Base-by-base conservation (phyloP, 2,329 filamentous ascomycete genomes). In the Botrytis byssoidea region DNA sequence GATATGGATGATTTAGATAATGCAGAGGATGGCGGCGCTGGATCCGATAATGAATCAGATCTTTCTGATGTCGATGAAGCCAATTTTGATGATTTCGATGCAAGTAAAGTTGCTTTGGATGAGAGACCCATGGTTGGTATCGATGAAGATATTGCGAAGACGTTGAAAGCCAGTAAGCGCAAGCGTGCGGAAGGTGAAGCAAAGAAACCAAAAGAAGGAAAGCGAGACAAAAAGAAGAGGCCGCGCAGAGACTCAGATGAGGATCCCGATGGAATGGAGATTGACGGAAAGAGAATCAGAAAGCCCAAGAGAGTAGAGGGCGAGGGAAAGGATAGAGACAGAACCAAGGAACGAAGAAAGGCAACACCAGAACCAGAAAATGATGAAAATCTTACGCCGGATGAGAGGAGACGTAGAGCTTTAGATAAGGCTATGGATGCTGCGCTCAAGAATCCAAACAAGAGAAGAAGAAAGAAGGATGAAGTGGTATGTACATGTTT, bases 371-470 rank as follows among this genome's bases (percentile, higher is more conserved):
- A 91, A 74, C 88, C 90, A 8, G 90, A 93, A 76, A 88, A 93
- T 77, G 93, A 97, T 75, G 93, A 94, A 79, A 87, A 91, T 75
- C 83, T 98, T 78, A 92, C 92, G 32, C 93, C 94, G 0, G 94
- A 96, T 82, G 93, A 97, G 84, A 88, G 93, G 79, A 90, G 95
- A 78, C 91, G 92, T 79, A 88, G 93, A 77, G 95, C 94, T 32
- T 90, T 99, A 71, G 93, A 97, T 79, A 89, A 91, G 77, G 92
- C 93, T 73, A 93, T 98, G 84, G 93, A 97, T 82, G 93, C 93
- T 73, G 94, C 95, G 1, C 86, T 97, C 78, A 97, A 97, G 85
- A 93, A 93, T 78, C 90, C 92, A 18, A 87, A 86, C 72, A 93
- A 93, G 79, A 79, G 81, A 75, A 79, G 81, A 83, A 89, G 88